Evolutionary conservation across 345 rosid genomes (phyloP), one percentile per base, ranked within the genome.

Genomic region (Salix caprea): DNA sequence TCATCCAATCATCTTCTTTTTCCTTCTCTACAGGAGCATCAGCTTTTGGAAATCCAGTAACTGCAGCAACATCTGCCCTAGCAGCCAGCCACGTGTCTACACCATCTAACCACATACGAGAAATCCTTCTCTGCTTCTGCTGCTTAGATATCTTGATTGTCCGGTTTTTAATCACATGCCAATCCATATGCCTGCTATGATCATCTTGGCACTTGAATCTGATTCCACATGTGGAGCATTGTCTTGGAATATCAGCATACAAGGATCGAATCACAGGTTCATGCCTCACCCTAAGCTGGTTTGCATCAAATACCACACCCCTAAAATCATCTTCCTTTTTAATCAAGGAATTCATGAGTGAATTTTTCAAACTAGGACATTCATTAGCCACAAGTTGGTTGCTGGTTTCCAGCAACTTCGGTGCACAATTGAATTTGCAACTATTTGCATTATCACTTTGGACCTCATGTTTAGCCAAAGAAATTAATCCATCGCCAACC

Each of bases 181-280:
- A 85, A 36, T 86, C 89, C 89, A 86, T 85, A 12, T 85, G 88
- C 0, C 44, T 80, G 5, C 85, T 79, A 19, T 86, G 88, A 3
- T 85, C 82, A 58, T 86, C 86, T 66, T 80, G 86, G 21, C 58
- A 56, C 54, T 79, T 84, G 70, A 85, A 85, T 74, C 87, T 74
- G 7, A 28, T 46, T 3, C 85, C 32, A 30, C 4, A 30, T 30
- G 32, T 2, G 32, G 0, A 30, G 32, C 32, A 30, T 30, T 30
- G 3, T 30, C 32, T 30, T 30, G 32, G 32, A 30, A 30, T 30
- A 30, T 30, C 32, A 30, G 32, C 91, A 15, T 85, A 88, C 70
- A 84, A 1, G 39, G 83, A 32, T 21, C 72, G 75, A 0, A 83
- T 72, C 9, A 58, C 87, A 54, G 79, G 85, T 26, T 83, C 89